Evolutionary conservation across 495 filamentous ascomycete species (phyloP), one percentile per base, ranked within the genome.

Genomic region (Penicillium samsonianum): DNA sequence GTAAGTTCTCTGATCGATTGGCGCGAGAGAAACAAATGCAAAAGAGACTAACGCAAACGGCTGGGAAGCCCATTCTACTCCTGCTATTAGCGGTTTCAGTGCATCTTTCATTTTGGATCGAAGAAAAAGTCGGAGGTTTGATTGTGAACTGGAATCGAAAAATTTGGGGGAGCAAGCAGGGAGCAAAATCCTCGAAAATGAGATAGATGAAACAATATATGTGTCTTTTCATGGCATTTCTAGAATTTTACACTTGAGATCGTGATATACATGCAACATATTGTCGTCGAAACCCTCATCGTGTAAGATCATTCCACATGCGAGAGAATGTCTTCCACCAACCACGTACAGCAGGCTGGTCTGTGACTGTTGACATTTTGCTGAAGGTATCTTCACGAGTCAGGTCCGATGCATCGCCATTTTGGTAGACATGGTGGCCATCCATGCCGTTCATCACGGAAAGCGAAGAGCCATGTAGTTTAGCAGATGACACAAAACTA

Each of bases 381-480:
- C 63, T 64, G 31, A 64, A 50, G 11, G 62, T 70, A 19, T 73
- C 68, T 10, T 68, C 62, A 8, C 60, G 58, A 10, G 61, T 61
- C 28, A 65, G 44, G 12, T 43, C 58, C 9, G 50, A 23, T 11
- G 22, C 20, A 40, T 61, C 41, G 3, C 10, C 50, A 14, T 35
- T 56, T 16, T 65, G 61, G 41, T 67, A 69, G 20, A 75, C 57
- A 46, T 73, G 68, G 52, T 78, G 75, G 0, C 75, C 75, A 45
- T 78, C 75, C 12, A 78, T 67, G 14, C 75, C 75, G 50, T 72
- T 73, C 75, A 78, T 75, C 9, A 73, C 72, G 8, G 68, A 56
- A 17, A 73, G 55, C 2, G 69, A 61, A 20, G 67, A 63, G 2
- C 61, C 63, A 26, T 58, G 62, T 5, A 65, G 50, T 19, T 61